phyloP scores from a whole-genome alignment of 1,284 basidiomycete species.

The Cutaneotrichosporon sp. region DNA sequence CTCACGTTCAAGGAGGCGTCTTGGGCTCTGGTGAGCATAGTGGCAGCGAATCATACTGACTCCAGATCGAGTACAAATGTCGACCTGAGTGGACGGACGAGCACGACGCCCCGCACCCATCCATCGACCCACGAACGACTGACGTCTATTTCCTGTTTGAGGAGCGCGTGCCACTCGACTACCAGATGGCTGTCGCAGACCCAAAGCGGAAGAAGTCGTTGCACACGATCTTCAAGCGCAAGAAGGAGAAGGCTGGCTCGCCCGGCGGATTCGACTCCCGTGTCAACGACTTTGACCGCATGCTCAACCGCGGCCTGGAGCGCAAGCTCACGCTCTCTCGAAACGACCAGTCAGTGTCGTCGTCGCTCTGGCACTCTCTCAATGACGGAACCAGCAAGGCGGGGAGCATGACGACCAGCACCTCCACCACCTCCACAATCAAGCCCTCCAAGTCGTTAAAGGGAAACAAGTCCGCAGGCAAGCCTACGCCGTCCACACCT shows the following conservation, averaged over 20 bases:
- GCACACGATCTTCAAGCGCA: conserved; percentile 50
- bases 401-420: conserved; percentile 17
- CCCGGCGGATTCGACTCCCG: conserved; percentile 64
- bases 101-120: conserved; percentile 21
- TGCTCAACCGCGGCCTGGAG: conserved; percentile 55
- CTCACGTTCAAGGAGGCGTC: conserved; percentile 77
- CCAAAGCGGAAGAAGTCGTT: conserved; percentile 51
- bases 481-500: conserved; percentile 13
- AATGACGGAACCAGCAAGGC: conserved; percentile 14
- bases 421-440: not conserved
- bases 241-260: conserved; percentile 41
- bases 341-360: conserved; percentile 24
- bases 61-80: conserved; percentile 73
- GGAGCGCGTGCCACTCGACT: conserved; percentile 81
- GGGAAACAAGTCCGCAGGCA: not conserved
- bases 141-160: conserved; percentile 74
- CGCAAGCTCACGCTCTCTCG: conserved; percentile 36
- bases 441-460: conserved; percentile 2
- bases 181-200: conserved; percentile 68
- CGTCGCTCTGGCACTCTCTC: conserved; percentile 35
- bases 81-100: conserved; percentile 16
- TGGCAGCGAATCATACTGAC: conserved; percentile 8
- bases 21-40: conserved; percentile 75
- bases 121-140: conserved; percentile 58
- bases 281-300: conserved; percentile 67